Base-by-base conservation (phyloP, 2,329 filamentous ascomycete genomes). In the Pseudocercospora fuligena region DNA sequence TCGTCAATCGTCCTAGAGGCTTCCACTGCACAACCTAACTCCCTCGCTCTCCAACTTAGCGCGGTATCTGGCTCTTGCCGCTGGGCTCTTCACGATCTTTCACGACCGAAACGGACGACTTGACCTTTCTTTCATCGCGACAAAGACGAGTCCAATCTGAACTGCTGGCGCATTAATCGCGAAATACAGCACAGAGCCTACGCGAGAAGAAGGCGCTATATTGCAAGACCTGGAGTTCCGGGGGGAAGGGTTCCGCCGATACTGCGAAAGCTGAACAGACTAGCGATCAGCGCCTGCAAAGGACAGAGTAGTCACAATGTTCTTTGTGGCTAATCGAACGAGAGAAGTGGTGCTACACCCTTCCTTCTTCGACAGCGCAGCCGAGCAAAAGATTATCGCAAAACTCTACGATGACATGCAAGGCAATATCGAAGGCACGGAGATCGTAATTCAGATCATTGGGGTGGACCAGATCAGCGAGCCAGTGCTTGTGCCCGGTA, bases 371-470 rank as follows among this genome's bases (percentile, higher is more conserved):
- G 94, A 94, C 66, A 90, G 92, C 70, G 93, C 95, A 78, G 96
- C 97, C 85, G 90, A 94, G 75, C 91, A 96, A 73, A 90, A 97
- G 74, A 92, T 99, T 47, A 94, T 92, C 60, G 90, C 91, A 73
- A 93, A 94, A 80, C 88, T 99, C 29, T 87, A 97, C 71, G 90
- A 92, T 77, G 94, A 98, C 78, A 93, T 97, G 69, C 95, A 99
- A 82, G 95, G 95, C 25, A 94, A 92, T 49, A 97, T 94, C 80
- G 95, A 93, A 2, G 95, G 95, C 66, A 93, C 92, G 78, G 97
- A 97, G 84, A 98, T 95, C 81, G 96, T 99, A 77, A 95, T 99
- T 74, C 95, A 93, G 77, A 96, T 99, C 76, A 94, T 99, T 88
- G 94, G 97, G 80, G 92, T 94, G 58, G 94, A 96, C 75, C 92